These are phyloP conservation scores for Apophysomyces trapeziformis DNA, from an alignment of 371 early-diverging fungal genomes.

Conservation along the genomic window DNA sequence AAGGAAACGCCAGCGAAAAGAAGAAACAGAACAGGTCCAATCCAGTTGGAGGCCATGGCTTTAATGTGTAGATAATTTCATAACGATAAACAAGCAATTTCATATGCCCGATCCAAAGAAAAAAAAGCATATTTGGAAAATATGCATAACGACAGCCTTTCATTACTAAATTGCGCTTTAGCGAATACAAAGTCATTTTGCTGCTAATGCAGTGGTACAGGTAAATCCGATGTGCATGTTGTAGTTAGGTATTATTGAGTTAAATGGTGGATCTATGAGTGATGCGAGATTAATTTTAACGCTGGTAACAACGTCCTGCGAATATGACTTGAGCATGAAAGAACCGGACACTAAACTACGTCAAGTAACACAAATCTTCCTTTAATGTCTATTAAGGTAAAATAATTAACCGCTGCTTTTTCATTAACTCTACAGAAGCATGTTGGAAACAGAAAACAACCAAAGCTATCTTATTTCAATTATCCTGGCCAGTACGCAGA, in stretches of 20 bases:
- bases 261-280: too few relatives aligned
- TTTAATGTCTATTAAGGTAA: too few relatives aligned
- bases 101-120: background rate
- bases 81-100: background rate
- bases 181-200: background rate
- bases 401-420: too few relatives aligned
- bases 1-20: constrained; percentile 12
- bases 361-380: too few relatives aligned
- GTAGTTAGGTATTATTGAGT: background rate
- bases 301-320: too few relatives aligned
- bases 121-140: background rate
- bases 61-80: background rate
- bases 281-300: too few relatives aligned
- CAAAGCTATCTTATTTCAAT: too few relatives aligned
- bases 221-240: constrained; percentile 29
- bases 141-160: background rate
- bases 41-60: constrained; percentile 6
- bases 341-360: too few relatives aligned
- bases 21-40: background rate
- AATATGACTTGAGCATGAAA: too few relatives aligned
- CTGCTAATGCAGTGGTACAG: constrained; percentile 21
- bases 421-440: too few relatives aligned
- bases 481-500: too few relatives aligned
- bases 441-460: too few relatives aligned
- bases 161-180: background rate